Evolutionary conservation across 2,329 filamentous ascomycete genomes (phyloP), one percentile per base, ranked within the genome.

Genomic region (Colletotrichum trifolii): DNA sequence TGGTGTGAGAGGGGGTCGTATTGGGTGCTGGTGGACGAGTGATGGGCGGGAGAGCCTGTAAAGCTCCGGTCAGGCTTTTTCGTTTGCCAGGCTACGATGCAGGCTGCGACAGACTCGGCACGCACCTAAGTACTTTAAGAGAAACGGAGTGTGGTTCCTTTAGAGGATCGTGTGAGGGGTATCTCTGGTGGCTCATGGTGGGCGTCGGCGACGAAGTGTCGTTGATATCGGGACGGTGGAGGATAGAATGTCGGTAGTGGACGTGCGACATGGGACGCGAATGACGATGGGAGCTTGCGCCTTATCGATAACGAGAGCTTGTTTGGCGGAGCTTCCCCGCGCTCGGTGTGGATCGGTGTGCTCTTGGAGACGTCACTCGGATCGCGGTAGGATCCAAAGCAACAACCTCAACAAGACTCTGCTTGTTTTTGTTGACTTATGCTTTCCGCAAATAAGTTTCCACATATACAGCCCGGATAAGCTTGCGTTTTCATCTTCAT

Each of bases 141-240:
- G 91, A 94, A 49, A 94, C 87, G 17, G 89, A 88, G 77, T 94
- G 91, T 42, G 91, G 91, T 78, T 94, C 92, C 76, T 93, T 93
- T 66, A 85, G 77, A 3, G 82, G 79, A 65, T 88, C 86, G 62
- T 85, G 81, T 12, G 85, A 86, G 8, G 84, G 80, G 70, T 85
- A 87, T 69, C 84, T 77, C 74, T 87, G 85, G 71, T 88, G 85
- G 75, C 83, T 87, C 85, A 88, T 88, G 46, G 69, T 68, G 68
- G 25, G 13, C 10, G 8, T 46, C 7, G 43, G 13, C 43, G n/a
- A 17, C 15, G 17, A n/a, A 11, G 8, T 8, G 17, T 59, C 40
- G 12, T 39, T 48, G 48, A 54, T 60, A 36, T 45, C 48, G 40
- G 48, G n/a, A 50, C 12, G 57, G 34, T 53, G 49, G 49, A 17